A percentile compares a stretch with the other conserved stretches of the same genome.
phyloP scores from a whole-genome alignment of 331 rosid species.

The Quercus tomentella region DNA sequence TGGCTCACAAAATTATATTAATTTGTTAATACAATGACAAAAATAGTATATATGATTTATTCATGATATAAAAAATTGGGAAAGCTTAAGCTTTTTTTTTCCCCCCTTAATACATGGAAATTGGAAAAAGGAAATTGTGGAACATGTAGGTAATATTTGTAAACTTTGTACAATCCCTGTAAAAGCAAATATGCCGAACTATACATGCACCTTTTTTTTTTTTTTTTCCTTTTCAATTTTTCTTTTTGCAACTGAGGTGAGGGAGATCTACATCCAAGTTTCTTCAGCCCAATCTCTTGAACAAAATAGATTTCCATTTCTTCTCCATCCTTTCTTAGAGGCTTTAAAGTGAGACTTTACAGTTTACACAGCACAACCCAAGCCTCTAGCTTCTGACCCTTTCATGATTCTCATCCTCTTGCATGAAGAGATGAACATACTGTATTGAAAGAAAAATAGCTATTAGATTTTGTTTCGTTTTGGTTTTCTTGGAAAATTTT shows the following conservation, averaged over 20 bases:
- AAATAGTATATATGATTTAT: too few species aligned
- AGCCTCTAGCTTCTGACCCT: slow-evolving; percentile 45
- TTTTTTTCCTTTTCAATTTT: not conserved
- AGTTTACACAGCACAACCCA: slow-evolving; percentile 34
- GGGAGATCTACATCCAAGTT: not conserved
- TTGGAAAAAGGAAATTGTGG: too few species aligned
- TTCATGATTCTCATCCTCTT: slow-evolving; percentile 49
- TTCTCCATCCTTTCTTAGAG: not conserved
- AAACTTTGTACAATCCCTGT: slow-evolving; percentile 9
- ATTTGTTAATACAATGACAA: too few species aligned
- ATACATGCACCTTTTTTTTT: not conserved
- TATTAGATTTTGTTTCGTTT: not conserved
- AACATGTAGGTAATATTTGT: not conserved
- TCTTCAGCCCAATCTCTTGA: slow-evolving; percentile 10
- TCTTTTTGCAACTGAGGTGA: not conserved
- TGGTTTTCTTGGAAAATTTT: not conserved
- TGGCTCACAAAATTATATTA: too few species aligned
- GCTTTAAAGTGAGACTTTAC: not conserved
- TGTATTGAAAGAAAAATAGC: not conserved
- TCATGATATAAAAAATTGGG: too few species aligned
- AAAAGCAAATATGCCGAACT: not conserved
- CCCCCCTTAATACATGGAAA: too few species aligned
- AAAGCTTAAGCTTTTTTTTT: too few species aligned
- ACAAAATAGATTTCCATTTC: not conserved
- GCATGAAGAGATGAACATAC: slow-evolving; percentile 45